phyloP scores from a whole-genome alignment of 306 rosid species.

The Carpinus fangiana region DNA sequence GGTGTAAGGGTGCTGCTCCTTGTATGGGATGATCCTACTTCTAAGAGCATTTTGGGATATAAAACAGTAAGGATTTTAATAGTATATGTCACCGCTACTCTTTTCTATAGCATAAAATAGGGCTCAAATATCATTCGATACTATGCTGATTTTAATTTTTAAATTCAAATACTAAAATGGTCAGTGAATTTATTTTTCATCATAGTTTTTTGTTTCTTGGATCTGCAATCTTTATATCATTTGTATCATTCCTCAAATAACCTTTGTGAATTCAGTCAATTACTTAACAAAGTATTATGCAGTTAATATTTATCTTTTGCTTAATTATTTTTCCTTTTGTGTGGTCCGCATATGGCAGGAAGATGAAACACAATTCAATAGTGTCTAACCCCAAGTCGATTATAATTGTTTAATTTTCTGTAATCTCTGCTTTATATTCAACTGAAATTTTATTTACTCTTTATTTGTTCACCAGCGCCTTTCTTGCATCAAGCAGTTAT shows the following conservation, averaged over 20 bases:
- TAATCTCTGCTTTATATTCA: background rate
- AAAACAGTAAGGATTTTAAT: slow-evolving; percentile 51
- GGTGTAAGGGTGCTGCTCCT: slow-evolving; percentile 88
- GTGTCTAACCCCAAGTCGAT: background rate
- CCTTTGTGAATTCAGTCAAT: background rate
- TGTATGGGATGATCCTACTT: slow-evolving; percentile 95
- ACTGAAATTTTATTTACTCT: background rate
- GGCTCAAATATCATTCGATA: background rate
- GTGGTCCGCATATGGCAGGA: background rate
- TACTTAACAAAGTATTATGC: background rate
- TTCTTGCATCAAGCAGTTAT: slow-evolving; percentile 1
- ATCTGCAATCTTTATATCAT: background rate
- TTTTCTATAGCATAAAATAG: background rate
- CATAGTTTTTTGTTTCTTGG: background rate
- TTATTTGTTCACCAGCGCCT: slow-evolving; percentile 21
- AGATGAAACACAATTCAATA: background rate
- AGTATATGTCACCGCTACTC: slow-evolving; percentile 5
- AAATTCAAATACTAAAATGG: background rate
- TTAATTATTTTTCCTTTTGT: background rate
- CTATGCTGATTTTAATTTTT: background rate
- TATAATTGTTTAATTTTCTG: slow-evolving; percentile 14
- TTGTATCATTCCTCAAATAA: background rate
- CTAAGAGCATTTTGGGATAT: slow-evolving; percentile 62
- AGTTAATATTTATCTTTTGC: background rate
- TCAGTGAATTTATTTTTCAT: background rate